Conservation (phyloP, 345 rosid species). For the Xanthoceras sorbifolium region DNA sequence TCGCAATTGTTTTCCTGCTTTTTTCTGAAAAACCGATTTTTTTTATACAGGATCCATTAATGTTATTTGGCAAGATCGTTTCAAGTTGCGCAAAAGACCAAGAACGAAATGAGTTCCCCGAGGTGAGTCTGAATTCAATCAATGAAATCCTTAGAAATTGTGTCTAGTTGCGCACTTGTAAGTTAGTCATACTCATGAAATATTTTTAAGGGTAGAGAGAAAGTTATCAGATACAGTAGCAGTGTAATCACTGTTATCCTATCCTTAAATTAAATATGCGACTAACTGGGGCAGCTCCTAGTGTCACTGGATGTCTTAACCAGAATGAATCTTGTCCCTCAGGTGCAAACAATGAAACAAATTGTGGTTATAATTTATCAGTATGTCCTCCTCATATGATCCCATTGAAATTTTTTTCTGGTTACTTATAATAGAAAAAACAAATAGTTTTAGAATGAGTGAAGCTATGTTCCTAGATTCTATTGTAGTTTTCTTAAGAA, state of each 20-base stretch:
- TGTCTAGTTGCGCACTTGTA: not conserved
- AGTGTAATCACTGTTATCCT: too few relatives aligned
- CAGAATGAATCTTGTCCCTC: not conserved
- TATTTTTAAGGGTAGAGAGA: not conserved
- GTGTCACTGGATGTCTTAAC: not conserved
- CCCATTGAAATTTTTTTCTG: not conserved
- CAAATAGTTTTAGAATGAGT: too few relatives aligned
- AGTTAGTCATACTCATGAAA: conserved; percentile 3
- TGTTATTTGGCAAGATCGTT: conserved; percentile 46
- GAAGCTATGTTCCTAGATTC: too few relatives aligned
- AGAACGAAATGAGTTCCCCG: conserved; percentile 34
- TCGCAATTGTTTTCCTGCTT: not conserved
- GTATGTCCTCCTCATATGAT: too few relatives aligned
- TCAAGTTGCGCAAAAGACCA: conserved; percentile 47
- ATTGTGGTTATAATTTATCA: not conserved
- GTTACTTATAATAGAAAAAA: not conserved
- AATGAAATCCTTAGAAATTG: not conserved
- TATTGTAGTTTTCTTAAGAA: not conserved
- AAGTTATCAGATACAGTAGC: too few relatives aligned
- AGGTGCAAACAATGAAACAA: not conserved
- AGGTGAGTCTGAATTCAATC: conserved; percentile 44
- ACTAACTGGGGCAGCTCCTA: not conserved
- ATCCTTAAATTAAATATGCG: not conserved
- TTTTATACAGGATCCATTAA: conserved; percentile 50
- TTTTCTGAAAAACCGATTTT: not conserved